These are phyloP conservation scores for Ceratocystis variospora DNA, from an alignment of 2,329 filamentous ascomycete species.

Conservation along the genomic window DNA sequence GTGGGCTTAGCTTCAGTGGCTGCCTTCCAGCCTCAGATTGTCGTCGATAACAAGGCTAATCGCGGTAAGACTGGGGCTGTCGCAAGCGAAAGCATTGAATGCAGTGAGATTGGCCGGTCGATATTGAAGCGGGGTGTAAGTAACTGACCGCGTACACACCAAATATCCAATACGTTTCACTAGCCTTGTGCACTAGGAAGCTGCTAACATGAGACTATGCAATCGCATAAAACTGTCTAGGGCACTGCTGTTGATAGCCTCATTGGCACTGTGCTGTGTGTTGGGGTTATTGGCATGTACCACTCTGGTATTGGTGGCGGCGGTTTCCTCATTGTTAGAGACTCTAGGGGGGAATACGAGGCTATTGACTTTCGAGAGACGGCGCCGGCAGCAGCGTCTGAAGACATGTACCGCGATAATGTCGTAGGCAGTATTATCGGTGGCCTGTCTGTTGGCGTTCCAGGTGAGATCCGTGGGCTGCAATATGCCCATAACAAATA, in stretches of 20 bases:
- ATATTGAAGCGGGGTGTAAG: conserved; percentile 41
- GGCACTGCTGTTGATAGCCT: conserved; percentile 68
- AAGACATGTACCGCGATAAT: conserved; percentile 75
- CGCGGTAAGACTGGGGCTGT: conserved; percentile 41
- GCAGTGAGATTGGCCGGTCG: conserved; percentile 54
- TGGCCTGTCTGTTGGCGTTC: conserved; percentile 58
- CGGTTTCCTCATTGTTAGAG: conserved; percentile 74
- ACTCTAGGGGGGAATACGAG: conserved; percentile 61
- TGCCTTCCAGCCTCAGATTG: conserved; percentile 3
- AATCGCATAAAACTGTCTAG: conserved; percentile 24
- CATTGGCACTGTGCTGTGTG: conserved; percentile 59
- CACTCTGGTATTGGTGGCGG: conserved; percentile 78
- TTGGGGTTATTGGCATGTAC: conserved; percentile 64
- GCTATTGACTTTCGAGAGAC: conserved; percentile 82
- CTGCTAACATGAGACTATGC: not conserved
- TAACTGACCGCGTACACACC: conserved; percentile 2
- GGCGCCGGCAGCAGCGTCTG: conserved; percentile 64
- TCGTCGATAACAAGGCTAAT: not conserved
- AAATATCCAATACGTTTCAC: not conserved
- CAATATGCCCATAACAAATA: conserved; percentile 64
- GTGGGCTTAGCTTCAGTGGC: not conserved
- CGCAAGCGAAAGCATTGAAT: conserved; percentile 54
- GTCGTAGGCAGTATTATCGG: conserved; percentile 52
- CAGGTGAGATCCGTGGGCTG: conserved; percentile 64
- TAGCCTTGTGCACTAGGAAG: not conserved